Evolutionary conservation across 768 basidiomycete species (phyloP).

Genomic region (Daedaleopsis sinensis): DNA sequence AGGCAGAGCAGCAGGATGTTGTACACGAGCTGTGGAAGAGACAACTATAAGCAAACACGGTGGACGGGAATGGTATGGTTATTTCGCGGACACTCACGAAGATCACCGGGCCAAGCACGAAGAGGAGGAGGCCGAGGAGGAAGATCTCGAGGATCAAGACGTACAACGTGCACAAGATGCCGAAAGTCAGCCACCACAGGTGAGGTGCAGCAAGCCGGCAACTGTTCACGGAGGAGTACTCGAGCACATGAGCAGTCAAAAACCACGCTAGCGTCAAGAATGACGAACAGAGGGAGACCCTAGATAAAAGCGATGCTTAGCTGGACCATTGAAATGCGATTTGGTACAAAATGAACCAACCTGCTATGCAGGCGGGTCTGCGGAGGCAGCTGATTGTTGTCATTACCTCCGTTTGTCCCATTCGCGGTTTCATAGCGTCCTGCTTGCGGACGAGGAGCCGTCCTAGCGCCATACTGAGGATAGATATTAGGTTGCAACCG

Average conservation of each 20-base stretch:
- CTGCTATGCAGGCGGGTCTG: constrained; percentile 33
- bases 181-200: constrained; percentile 87
- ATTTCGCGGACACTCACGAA: constrained; percentile 53
- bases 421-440: constrained; percentile 12
- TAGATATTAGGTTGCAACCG: constrained; percentile 27
- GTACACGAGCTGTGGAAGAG: constrained; percentile 62
- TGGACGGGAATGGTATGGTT: no score
- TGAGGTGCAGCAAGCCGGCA: constrained; percentile 78
- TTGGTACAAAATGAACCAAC: constrained; percentile 17
- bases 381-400: constrained; percentile 11
- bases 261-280: constrained; percentile 83
- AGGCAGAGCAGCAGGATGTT: constrained; percentile 79
- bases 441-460: background rate
- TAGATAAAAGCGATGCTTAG: constrained; percentile 24
- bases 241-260: constrained; percentile 75
- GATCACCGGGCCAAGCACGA: constrained; percentile 77
- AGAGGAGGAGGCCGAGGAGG: constrained; percentile 73
- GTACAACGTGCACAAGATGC: constrained; percentile 79
- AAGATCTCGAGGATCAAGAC: constrained; percentile 73
- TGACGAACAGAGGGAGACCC: constrained; percentile 67
- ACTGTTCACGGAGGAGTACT: constrained; percentile 73
- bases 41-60: background rate
- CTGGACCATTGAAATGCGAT: background rate
- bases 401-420: background rate
- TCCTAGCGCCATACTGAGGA: constrained; percentile 4